Conservation (phyloP, 2,329 filamentous ascomycete species). For the Botrytis fabae region DNA sequence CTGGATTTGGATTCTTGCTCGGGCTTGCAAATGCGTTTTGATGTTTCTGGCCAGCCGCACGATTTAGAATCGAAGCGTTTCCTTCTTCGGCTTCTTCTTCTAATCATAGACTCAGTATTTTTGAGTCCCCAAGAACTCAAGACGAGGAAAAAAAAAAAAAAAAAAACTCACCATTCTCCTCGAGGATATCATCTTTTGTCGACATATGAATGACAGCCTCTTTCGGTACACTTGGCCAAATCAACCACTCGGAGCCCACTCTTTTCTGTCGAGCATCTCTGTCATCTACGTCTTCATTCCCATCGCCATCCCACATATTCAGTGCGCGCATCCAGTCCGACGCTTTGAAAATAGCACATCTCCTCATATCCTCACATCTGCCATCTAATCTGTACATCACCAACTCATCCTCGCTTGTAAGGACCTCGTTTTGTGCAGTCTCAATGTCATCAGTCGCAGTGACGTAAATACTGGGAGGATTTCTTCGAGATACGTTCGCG, state of each 20-base stretch:
- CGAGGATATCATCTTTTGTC: neutral
- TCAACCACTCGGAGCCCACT: neutral
- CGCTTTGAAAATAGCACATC: neutral
- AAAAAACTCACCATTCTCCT: neutral
- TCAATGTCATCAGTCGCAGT: neutral
- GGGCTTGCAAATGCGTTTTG: neutral
- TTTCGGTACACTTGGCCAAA: slow-evolving; percentile 4
- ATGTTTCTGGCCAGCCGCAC: neutral
- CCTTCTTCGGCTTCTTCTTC: neutral
- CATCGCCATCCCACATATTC: neutral
- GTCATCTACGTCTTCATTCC: neutral
- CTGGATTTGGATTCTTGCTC: neutral
- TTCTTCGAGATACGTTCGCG: neutral
- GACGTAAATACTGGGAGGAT: neutral
- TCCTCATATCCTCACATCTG: neutral
- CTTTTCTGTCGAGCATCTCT: neutral
- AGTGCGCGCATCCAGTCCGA: neutral
- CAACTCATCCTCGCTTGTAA: neutral
- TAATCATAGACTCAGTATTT: neutral
- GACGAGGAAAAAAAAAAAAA: too few relatives aligned
- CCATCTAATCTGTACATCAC: neutral
- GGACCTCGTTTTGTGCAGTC: neutral
- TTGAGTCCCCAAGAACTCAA: fast-evolving
- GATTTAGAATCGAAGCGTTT: neutral
- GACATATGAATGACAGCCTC: neutral